Percentiles rank a stretch among this genome's conserved stretches.
Evolutionary conservation across 352 stramenopile genomes (phyloP).

Genomic region (Phytophthora colocasiae): DNA sequence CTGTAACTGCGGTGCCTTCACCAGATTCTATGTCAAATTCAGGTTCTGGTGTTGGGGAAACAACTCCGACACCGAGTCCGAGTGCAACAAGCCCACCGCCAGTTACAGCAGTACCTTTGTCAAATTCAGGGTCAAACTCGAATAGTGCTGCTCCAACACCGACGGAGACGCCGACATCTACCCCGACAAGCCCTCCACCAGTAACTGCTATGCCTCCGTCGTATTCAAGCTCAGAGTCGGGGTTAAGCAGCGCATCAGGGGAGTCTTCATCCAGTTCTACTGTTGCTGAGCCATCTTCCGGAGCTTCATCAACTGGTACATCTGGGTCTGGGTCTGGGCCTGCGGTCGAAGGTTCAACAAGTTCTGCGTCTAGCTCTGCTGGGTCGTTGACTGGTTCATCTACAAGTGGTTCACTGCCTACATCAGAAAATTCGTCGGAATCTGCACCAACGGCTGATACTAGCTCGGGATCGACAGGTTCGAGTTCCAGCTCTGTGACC

Average conservation of each 20-base stretch:
- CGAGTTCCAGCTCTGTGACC: constrained; percentile 13
- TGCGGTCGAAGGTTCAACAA: constrained; percentile 3
- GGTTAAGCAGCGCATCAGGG: constrained; percentile 4
- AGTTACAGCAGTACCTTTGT: constrained; percentile 27
- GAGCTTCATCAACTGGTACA: constrained; percentile 7
- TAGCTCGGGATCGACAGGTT: not conserved
- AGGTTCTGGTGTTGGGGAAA: constrained; percentile 6
- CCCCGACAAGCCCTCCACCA: constrained; percentile 18
- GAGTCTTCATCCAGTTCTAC: constrained; percentile 15
- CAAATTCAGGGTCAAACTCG: constrained; percentile 8
- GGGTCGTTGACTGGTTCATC: constrained; percentile 4
- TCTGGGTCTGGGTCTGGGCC: constrained; percentile 11
- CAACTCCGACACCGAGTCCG: constrained; percentile 14
- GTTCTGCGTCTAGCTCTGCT: constrained; percentile 2
- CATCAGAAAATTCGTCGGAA: constrained; percentile 5
- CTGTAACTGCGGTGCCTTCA: constrained; percentile 18
- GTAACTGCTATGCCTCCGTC: constrained; percentile 20
- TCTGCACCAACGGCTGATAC: constrained; percentile 7
- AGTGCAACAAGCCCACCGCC: constrained; percentile 30
- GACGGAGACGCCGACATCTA: constrained; percentile 15
- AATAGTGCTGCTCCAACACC: constrained; percentile 7
- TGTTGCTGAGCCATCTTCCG: constrained; percentile 8
- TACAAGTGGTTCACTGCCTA: not conserved
- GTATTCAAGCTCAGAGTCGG: constrained; percentile 10
- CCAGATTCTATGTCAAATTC: constrained; percentile 14